Percentiles rank a stretch among this genome's conserved stretches.
phyloP scores from a whole-genome alignment of 768 basidiomycete genomes.

The Kwoniella sp. region DNA sequence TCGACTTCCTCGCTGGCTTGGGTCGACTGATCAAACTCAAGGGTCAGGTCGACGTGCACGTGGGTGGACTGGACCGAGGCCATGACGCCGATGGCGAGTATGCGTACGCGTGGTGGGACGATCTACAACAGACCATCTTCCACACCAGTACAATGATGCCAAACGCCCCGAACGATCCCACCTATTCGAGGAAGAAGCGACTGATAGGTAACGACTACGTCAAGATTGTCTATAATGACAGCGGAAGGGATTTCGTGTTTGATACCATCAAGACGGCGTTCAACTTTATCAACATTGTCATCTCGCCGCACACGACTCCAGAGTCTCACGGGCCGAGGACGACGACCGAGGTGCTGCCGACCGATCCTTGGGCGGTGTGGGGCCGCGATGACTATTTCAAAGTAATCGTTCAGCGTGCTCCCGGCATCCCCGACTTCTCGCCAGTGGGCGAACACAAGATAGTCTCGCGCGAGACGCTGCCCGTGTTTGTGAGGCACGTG shows the following conservation, averaged over 20 bases:
- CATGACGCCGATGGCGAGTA: slow-evolving; percentile 86
- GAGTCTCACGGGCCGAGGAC: slow-evolving; percentile 15
- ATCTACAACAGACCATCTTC: slow-evolving; percentile 88
- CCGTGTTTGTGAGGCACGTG: slow-evolving; percentile 81
- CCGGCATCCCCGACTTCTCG: slow-evolving; percentile 88
- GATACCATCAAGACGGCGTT: slow-evolving; percentile 89
- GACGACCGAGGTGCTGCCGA: neutral
- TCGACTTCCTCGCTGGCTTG: slow-evolving; percentile 83
- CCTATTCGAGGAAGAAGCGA: slow-evolving; percentile 77
- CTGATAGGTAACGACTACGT: slow-evolving; percentile 97
- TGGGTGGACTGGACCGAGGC: slow-evolving; percentile 76
- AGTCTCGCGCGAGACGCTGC: slow-evolving; percentile 79
- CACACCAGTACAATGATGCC: slow-evolving; percentile 99
- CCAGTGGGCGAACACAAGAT: slow-evolving; percentile 92
- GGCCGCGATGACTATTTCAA: slow-evolving; percentile 96
- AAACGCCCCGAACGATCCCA: slow-evolving; percentile 53
- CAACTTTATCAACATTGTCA: slow-evolving; percentile 95
- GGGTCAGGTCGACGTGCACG: slow-evolving; percentile 86
- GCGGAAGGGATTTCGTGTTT: slow-evolving; percentile 75
- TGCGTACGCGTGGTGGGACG: slow-evolving; percentile 99
- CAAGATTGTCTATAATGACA: slow-evolving; percentile 96
- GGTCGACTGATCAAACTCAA: slow-evolving; percentile 82
- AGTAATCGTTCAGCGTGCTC: slow-evolving; percentile 79
- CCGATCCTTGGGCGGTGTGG: slow-evolving; percentile 32
- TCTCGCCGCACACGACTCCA: slow-evolving; percentile 63